Evolutionary conservation across 116 monocot genomes (phyloP), one percentile per base, ranked within the genome.

Genomic region (Cymodocea nodosa): DNA sequence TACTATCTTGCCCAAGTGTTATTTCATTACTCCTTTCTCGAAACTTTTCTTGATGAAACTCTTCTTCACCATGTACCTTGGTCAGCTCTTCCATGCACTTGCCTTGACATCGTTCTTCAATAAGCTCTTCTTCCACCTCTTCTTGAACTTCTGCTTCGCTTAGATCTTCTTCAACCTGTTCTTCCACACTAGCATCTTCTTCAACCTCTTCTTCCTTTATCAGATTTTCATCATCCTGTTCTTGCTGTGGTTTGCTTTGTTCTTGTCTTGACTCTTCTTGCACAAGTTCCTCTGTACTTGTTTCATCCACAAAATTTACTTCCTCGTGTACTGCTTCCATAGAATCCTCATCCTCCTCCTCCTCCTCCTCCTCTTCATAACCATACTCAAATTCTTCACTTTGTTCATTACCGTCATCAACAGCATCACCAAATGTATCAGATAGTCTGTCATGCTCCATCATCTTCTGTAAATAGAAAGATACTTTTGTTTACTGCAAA

Each of bases 61-160:
- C 60, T 60, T 60, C 25, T 60, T 35, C 60, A 35, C 23, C 13
- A 60, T 15, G 16, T 2, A 60, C 24, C 50, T 65, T 50, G 51
- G 51, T 51, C 51, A 65, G 44, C 25, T 65, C 65, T 51, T 65
- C 65, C 17, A 23, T 50, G 16, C 15, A 65, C 19, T 65, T 50
- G 50, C 23, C 65, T 24, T 50, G 50, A 51, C 4, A 4, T 52
- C 25, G 52, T 67, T 67, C 35, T 35, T 67, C 67, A 53, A 19
- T 13, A 54, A 34, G 25, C 52, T 67, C 66, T 66, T 44, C 63
- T 19, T 64, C 64, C 23, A 64, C 40, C 4, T 35, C 15, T 48
- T 64, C 64, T 5, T 50, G 23, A 22, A 20, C 64, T 48, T 64
- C 64, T 24, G 11, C 44, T 12, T 49, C 64, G 13, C 39, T 23